Conservation (phyloP, 139 green algal genomes). For the Nannochloris sp. region DNA sequence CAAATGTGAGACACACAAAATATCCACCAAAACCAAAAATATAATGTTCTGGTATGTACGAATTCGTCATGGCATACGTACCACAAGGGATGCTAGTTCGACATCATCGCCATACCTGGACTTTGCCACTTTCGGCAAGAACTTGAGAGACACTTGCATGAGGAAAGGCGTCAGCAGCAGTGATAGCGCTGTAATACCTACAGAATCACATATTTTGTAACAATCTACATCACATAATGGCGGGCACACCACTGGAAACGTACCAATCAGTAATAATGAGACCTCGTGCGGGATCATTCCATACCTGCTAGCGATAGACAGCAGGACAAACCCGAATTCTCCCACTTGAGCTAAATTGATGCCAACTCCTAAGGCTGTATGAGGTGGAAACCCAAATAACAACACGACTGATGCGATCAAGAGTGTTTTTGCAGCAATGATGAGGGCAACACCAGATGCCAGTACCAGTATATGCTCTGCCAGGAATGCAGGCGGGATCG, state of each 20-base stretch:
- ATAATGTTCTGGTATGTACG: no score
- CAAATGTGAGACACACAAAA: no score
- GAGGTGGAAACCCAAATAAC: slow-evolving; percentile 51
- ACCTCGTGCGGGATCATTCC: slow-evolving; percentile 65
- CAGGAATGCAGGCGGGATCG: slow-evolving; percentile 76
- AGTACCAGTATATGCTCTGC: slow-evolving; percentile 71
- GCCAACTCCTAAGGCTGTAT: slow-evolving; percentile 59
- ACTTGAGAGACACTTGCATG: slow-evolving; percentile 25
- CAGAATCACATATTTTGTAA: not conserved
- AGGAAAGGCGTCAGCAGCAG: slow-evolving; percentile 86
- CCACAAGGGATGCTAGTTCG: not conserved
- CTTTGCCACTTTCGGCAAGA: slow-evolving; percentile 1
- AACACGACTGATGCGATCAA: slow-evolving; percentile 75
- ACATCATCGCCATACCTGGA: not conserved
- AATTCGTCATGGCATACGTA: no score
- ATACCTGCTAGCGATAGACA: slow-evolving; percentile 67
- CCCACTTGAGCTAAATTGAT: slow-evolving; percentile 78
- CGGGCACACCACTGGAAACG: no score
- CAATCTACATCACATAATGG: not conserved
- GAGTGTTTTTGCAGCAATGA: slow-evolving; percentile 69
- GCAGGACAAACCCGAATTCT: slow-evolving; percentile 95
- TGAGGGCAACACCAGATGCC: slow-evolving; percentile 43
- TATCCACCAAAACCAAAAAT: no score
- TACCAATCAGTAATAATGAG: slow-evolving; percentile 83
- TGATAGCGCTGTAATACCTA: slow-evolving; percentile 81